phyloP scores from a whole-genome alignment of 176 grass and related monocot genomes.

The Carex myosuroides region DNA sequence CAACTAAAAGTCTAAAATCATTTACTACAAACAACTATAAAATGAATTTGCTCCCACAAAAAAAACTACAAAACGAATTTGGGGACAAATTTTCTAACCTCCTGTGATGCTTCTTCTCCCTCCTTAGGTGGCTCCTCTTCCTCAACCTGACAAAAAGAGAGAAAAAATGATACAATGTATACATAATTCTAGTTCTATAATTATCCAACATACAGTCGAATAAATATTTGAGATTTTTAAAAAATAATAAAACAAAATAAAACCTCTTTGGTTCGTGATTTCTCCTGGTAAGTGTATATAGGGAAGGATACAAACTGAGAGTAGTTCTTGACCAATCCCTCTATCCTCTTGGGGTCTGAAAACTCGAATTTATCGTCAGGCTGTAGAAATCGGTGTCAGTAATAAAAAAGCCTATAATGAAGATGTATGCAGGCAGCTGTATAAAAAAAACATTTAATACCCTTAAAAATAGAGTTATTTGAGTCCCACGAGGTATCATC shows the following conservation, averaged over 20 bases:
- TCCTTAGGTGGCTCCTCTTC: slow-evolving; percentile 69
- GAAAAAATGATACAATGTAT: not conserved
- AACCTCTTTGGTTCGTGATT: slow-evolving; percentile 87
- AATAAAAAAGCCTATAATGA: slow-evolving; percentile 4
- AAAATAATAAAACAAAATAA: not conserved
- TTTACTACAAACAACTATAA: not conserved
- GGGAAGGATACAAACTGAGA: slow-evolving; percentile 93
- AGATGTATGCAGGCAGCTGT: not conserved
- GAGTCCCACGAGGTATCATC: slow-evolving; percentile 61
- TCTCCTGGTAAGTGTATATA: slow-evolving; percentile 92
- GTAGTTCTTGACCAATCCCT: slow-evolving; percentile 88
- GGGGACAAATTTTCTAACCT: slow-evolving; percentile 30
- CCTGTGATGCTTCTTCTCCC: slow-evolving; percentile 50
- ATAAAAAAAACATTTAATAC: slow-evolving; percentile 20
- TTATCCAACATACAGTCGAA: not conserved
- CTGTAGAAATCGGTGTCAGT: slow-evolving; percentile 27
- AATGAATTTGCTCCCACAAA: not conserved
- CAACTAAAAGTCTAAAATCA: not conserved
- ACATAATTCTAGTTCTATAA: not conserved
- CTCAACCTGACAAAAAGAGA: slow-evolving; percentile 50
- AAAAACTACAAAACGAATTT: not conserved
- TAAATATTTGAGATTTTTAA: not conserved
- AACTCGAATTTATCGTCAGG: slow-evolving; percentile 87
- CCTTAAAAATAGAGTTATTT: slow-evolving; percentile 79
- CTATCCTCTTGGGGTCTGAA: slow-evolving; percentile 56